Evolutionary conservation across 2,329 filamentous ascomycete genomes (phyloP).

Genomic region (Epichloe sibirici): DNA sequence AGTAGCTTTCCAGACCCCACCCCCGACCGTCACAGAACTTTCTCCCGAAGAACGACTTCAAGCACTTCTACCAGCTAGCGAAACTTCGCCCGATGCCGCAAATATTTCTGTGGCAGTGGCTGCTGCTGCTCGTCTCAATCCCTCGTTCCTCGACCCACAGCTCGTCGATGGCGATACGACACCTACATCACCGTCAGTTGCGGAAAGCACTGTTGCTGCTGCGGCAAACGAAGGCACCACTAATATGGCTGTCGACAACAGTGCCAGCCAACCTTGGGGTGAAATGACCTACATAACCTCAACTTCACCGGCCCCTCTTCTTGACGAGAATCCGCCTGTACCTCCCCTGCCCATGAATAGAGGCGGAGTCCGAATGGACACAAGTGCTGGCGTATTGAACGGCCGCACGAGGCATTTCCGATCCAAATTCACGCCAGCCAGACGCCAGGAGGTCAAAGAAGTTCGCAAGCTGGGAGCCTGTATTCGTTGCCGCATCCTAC

Average conservation of each 20-base stretch:
- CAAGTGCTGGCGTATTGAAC: constrained; percentile 28
- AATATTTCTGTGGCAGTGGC: constrained; percentile 45
- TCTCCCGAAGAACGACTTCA: constrained; percentile 39
- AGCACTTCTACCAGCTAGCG: constrained; percentile 27
- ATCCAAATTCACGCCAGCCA: constrained; percentile 42
- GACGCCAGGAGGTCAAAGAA: constrained; percentile 53
- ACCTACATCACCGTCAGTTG: constrained; percentile 18
- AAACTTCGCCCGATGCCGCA: constrained; percentile 29
- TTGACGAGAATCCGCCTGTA: constrained; percentile 18
- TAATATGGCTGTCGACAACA: constrained; percentile 12
- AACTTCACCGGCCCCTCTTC: constrained; percentile 19
- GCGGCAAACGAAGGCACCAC: constrained; percentile 12
- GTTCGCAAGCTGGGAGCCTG: constrained; percentile 54
- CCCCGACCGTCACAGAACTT: constrained; percentile 20
- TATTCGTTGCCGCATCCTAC: constrained; percentile 51
- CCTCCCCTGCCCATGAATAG: constrained; percentile 19
- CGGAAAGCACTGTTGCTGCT: constrained; percentile 9
- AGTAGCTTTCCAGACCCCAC: constrained; percentile 13
- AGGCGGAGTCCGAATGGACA: constrained; percentile 44
- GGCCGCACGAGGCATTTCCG: constrained; percentile 41
- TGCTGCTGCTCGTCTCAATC: constrained; percentile 42
- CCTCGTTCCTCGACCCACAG: constrained; percentile 42
- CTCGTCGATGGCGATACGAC: constrained; percentile 22
- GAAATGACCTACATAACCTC: constrained; percentile 38
- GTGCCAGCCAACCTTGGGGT: constrained; percentile 35